Evolutionary conservation across 2,329 filamentous ascomycete genomes (phyloP), one percentile per base, ranked within the genome.

Genomic region (Ophiosphaerella narmari): DNA sequence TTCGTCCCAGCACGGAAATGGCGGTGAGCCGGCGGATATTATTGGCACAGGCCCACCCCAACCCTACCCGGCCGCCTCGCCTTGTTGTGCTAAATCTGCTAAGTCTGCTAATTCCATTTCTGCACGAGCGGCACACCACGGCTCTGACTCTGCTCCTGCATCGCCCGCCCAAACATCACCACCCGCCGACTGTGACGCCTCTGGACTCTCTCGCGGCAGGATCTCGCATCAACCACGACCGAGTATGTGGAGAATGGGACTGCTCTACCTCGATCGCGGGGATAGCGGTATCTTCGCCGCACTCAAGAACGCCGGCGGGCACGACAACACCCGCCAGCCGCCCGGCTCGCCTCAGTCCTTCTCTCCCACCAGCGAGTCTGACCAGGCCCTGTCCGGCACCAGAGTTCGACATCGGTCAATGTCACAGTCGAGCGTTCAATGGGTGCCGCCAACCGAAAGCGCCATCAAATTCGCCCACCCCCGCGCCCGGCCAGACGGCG

Each of bases 191-290:
- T 31, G 52, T 52, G 53, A 60, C 48, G 51, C 39, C 50, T 38
- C 51, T 48, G 48, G 32, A 42, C 32, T 42, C 39, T 7, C 45
- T 42, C 39, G 38, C 39, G 45, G 46, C 39, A 48, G 39, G 46
- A 45, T 21, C 21, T 35, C 54, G 49, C 56, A 52, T 47, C 57
- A 50, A 54, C 52, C 43, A 59, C 58, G 50, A 48, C 32, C 55
- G 43, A 52, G 46, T 52, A 61, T 61, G 59, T 61, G 59, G 59
- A 55, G 56, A 49, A 59, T 52, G 43, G 59, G 59, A 42, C 59
- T 61, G 24, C 46, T 48, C 39, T 59, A 61, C 59, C 56, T 59
- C 56, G 56, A 61, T 41, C 59, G 59, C 43, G 56, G 56, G 43
- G 56, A 59, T 49, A 59, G 59, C 54, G 55, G 56, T 47, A 61